Evolutionary conservation across 495 filamentous ascomycete species (phyloP).

Genomic region (Tuber melanosporum): DNA sequence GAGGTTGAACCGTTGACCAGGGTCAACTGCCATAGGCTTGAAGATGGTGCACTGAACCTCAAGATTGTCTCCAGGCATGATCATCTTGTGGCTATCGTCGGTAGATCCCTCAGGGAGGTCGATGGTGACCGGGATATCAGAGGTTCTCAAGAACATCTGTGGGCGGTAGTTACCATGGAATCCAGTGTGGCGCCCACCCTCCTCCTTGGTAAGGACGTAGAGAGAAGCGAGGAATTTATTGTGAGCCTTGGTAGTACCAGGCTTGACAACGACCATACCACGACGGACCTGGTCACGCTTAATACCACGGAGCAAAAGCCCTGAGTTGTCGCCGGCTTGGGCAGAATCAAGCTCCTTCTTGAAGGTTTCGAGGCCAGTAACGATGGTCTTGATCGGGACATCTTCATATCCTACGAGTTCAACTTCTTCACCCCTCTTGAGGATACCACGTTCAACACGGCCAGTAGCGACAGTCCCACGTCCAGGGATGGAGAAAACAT

Average conservation of each 20-base stretch:
- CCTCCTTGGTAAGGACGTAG: conserved; percentile 95
- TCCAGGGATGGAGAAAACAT: conserved; percentile 95
- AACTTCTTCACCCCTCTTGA: conserved; percentile 88
- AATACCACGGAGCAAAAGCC: conserved; percentile 87
- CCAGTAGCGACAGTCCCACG: conserved; percentile 96
- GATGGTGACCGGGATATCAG: conserved; percentile 78
- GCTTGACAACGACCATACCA: conserved; percentile 84
- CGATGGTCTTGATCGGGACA: conserved; percentile 86
- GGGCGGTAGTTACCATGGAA: conserved; percentile 92
- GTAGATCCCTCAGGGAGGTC: conserved; percentile 71
- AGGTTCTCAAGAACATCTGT: conserved; percentile 90
- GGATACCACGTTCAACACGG: conserved; percentile 87
- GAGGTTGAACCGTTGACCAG: conserved; percentile 89
- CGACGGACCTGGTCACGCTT: conserved; percentile 86
- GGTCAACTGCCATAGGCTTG: conserved; percentile 75
- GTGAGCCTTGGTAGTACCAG: conserved; percentile 71
- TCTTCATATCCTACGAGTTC: conserved; percentile 81
- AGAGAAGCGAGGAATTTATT: conserved; percentile 87
- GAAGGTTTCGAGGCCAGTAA: conserved; percentile 99
- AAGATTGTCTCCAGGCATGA: conserved; percentile 97
- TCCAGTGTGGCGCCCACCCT: conserved; percentile 90
- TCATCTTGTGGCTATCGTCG: conserved; percentile 60
- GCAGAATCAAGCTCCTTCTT: conserved; percentile 96
- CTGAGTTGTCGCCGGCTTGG: conserved; percentile 94
- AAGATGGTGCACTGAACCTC: conserved; percentile 83